Evolutionary conservation across 1,284 basidiomycete genomes (phyloP).

Genomic region (Puccinia horiana): DNA sequence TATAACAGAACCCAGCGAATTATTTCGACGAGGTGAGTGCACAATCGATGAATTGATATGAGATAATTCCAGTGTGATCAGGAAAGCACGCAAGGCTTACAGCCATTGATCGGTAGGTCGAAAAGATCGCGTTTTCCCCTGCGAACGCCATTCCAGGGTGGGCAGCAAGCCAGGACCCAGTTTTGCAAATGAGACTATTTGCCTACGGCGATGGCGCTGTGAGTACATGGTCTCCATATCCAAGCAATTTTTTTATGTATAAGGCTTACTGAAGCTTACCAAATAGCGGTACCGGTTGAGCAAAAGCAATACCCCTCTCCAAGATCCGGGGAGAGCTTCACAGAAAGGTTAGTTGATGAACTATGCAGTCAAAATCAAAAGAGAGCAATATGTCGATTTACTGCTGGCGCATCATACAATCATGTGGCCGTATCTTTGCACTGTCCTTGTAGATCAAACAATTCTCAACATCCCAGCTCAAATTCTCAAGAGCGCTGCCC

Average conservation of each 20-base stretch:
- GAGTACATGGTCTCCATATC: neutral
- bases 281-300: neutral
- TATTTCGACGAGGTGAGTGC: conserved; percentile 39
- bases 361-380: neutral
- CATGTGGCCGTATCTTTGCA: neutral
- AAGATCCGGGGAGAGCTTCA: neutral
- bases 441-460: neutral
- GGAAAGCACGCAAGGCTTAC: neutral
- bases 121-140: conserved; percentile 38
- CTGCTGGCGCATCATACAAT: neutral
- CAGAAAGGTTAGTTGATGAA: neutral
- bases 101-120: neutral
- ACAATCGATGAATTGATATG: neutral
- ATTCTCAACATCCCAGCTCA: neutral
- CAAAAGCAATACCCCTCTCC: neutral
- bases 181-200: conserved; percentile 39
- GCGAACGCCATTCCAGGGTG: conserved; percentile 32
- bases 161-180: conserved; percentile 35
- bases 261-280: neutral
- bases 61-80: neutral
- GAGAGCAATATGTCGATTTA: neutral
- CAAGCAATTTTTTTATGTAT: no score
- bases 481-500: neutral
- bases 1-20: conserved; percentile 29
- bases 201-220: conserved; percentile 31